These are phyloP conservation scores for Solanum tacnaense DNA, from an alignment of 257 asterid genomes.

Conservation along the genomic window DNA sequence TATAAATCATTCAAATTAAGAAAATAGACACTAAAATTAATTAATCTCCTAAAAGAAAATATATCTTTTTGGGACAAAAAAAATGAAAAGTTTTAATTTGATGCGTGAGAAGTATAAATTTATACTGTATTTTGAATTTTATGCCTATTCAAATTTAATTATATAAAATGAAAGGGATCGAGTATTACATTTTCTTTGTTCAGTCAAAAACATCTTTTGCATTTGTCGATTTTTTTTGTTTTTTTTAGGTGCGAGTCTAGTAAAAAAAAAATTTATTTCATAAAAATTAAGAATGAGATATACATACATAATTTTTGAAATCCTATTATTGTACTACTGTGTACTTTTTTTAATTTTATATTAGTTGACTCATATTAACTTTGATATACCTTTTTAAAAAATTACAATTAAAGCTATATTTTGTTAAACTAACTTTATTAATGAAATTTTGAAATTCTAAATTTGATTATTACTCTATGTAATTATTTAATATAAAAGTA, in stretches of 20 bases:
- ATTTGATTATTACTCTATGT: no score
- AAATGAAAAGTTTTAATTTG: not conserved
- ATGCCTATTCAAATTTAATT: not conserved
- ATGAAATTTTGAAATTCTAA: no score
- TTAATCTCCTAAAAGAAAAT: not conserved
- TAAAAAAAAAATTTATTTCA: not conserved
- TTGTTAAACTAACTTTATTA: no score
- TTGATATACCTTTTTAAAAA: no score
- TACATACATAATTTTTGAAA: no score
- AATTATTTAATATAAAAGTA: no score
- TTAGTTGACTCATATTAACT: no score
- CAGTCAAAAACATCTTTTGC: not conserved
- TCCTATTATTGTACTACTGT: not conserved
- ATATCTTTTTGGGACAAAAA: not conserved
- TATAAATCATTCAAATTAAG: not conserved
- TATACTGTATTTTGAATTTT: not conserved
- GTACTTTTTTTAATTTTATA: no score
- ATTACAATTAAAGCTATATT: no score
- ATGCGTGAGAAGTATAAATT: not conserved
- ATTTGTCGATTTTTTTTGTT: not conserved
- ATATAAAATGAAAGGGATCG: not conserved
- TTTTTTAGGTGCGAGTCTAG: not conserved
- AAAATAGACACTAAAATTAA: not conserved
- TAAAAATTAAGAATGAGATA: no score
- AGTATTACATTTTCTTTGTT: not conserved